Conservation (phyloP, 106 monocot genomes). For the Dioscorea zingiberensis region DNA sequence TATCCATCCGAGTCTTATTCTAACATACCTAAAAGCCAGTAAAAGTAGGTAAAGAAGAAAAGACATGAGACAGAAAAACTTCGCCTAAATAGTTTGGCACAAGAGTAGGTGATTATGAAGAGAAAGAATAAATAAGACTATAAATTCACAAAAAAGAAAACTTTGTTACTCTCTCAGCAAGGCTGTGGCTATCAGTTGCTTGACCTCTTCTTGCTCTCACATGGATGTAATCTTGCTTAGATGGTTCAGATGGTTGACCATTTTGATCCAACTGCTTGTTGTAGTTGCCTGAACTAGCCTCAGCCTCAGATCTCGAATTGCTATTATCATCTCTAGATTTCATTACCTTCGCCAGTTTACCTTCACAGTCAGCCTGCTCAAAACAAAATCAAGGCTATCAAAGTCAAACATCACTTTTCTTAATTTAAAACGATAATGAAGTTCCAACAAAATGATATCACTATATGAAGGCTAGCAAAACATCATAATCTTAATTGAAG, state of each 20-base stretch:
- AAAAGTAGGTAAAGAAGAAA: not conserved
- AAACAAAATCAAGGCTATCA: not conserved
- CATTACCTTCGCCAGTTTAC: slow-evolving; percentile 31
- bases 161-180: slow-evolving; percentile 79
- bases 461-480: not conserved
- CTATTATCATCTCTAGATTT: slow-evolving; percentile 42
- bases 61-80: not conserved
- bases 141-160: not conserved
- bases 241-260: slow-evolving; percentile 35
- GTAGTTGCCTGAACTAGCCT: slow-evolving; percentile 34
- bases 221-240: slow-evolving; percentile 80
- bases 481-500: not conserved
- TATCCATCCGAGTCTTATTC: too few species aligned
- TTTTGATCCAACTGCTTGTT: slow-evolving; percentile 40
- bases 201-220: slow-evolving; percentile 94
- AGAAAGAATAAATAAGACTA: not conserved
- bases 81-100: not conserved
- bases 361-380: slow-evolving; percentile 38
- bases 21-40: not conserved
- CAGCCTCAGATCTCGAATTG: slow-evolving; percentile 50
- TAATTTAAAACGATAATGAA: not conserved
- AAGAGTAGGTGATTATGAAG: not conserved
- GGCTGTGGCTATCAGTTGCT: slow-evolving; percentile 96
- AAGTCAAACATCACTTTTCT: not conserved
- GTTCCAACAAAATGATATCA: not conserved